Conservation (phyloP, 306 rosid species). For the Rubus parviflorus region DNA sequence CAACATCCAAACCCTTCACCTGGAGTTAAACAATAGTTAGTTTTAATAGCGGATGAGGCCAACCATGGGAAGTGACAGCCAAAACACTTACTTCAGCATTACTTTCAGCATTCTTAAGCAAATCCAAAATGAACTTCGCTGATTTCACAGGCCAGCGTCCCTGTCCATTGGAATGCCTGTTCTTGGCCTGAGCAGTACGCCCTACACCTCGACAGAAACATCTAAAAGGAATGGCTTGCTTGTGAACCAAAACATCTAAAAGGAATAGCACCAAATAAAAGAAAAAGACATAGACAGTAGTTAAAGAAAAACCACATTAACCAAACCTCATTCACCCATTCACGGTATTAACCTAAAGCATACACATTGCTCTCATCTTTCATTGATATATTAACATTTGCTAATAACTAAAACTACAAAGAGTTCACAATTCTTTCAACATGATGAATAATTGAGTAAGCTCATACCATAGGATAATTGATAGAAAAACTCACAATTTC, state of each 20-base stretch:
- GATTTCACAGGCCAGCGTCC: conserved; percentile 95
- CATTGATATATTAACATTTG: no score
- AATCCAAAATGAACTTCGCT: conserved; percentile 72
- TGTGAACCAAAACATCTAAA: conserved; percentile 87
- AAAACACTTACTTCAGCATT: conserved; percentile 62
- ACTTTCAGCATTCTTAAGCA: conserved; percentile 93
- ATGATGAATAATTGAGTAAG: no score
- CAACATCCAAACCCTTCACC: conserved; percentile 92
- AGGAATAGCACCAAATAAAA: no score
- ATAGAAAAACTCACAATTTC: no score
- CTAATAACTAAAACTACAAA: no score
- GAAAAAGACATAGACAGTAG: no score
- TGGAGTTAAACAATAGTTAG: conserved; percentile 6
- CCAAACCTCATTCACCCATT: no score
- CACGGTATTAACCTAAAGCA: no score
- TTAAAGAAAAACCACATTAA: no score
- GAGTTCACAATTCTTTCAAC: no score
- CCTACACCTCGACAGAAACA: conserved; percentile 90
- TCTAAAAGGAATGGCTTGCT: conserved; percentile 88
- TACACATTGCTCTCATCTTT: no score
- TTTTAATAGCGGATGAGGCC: neutral
- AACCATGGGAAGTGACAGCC: neutral
- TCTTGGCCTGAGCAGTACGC: conserved; percentile 87
- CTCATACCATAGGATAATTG: no score
- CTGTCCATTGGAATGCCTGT: conserved; percentile 86